Evolutionary conservation across 2,329 filamentous ascomycete genomes (phyloP), one percentile per base, ranked within the genome.

Genomic region (Ustilaginoidea virens): DNA sequence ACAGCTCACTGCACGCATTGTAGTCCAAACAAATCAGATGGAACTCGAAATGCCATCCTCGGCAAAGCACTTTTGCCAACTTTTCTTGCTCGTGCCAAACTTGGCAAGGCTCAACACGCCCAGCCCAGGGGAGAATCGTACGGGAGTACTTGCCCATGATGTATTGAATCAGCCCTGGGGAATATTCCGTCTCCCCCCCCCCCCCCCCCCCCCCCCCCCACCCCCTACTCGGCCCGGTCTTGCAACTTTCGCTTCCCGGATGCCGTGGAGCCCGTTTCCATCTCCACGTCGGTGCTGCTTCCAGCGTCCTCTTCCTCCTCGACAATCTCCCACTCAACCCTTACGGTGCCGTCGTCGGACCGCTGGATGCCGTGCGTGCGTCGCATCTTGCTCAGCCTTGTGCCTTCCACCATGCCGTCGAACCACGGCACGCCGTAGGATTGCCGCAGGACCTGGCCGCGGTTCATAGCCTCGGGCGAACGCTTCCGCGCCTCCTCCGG

Each of bases 401-500:
- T 86, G 30, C 82, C 76, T 43, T 80, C 69, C 3, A 92, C 68
- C 61, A 92, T 66, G 37, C 71, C 69, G 41, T 92, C 81, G 40
- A 92, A 87, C 81, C 83, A 93, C 0, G 83, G 80, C 17, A 87
- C 66, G 3, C 77, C 76, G 59, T 74, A 81, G 4, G 72, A 73
- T 25, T 80, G 42, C 42, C 60, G 50, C 27, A 52, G 38, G 21
- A 38, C 47, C 10, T 52, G 49, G 30, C 43, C 52, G 20, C 50
- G 46, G 22, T 35, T 31, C 4, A 21, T 13, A 8, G 25, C 21
- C 5, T 16, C 26, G n/a, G n/a, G n/a, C n/a, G n/a, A n/a, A n/a
- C n/a, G n/a, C 1, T 23, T 18, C 13, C 28, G 27, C 5, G 38
- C 36, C 33, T 43, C 43, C 11, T 41, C 38, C 5, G 42, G 42